Percentiles rank a stretch among this genome's conserved stretches.
phyloP scores from a whole-genome alignment of 257 asterid genomes.

The Cinchona pubescens region DNA sequence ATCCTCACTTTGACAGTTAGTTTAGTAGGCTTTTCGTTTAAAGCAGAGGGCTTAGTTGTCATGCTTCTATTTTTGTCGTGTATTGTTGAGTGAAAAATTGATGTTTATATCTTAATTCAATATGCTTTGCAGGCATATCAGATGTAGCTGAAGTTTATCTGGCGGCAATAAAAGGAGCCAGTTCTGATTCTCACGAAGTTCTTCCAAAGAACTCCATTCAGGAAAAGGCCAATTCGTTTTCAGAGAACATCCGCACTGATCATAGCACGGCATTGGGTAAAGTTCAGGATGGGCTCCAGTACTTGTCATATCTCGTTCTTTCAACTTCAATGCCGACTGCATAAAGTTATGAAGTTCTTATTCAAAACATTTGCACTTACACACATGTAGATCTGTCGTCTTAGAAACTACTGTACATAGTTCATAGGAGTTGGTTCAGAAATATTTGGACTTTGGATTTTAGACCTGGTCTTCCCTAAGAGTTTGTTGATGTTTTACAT shows the following conservation, averaged over 20 bases:
- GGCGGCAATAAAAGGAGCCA: conserved; percentile 54
- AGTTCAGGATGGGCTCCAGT: conserved; percentile 83
- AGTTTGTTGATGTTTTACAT: conserved; percentile 1
- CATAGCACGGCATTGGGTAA: conserved; percentile 65
- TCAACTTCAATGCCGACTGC: conserved; percentile 73
- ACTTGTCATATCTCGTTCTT: conserved; percentile 59
- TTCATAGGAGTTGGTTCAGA: conserved; percentile 18
- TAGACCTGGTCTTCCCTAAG: background rate
- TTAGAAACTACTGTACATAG: conserved; percentile 44
- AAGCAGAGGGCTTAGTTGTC: background rate
- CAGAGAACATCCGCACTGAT: conserved; percentile 61
- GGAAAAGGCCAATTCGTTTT: conserved; percentile 55
- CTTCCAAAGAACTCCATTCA: conserved; percentile 51
- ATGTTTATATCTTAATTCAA: conserved; percentile 6
- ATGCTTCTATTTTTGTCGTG: background rate
- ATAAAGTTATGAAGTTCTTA: conserved; percentile 22
- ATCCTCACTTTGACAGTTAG: background rate
- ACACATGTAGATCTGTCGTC: too few relatives aligned
- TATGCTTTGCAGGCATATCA: conserved; percentile 60
- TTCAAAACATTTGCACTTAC: conserved; percentile 5
- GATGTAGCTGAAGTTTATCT: conserved; percentile 81
- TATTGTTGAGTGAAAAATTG: background rate
- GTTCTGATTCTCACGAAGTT: conserved; percentile 45
- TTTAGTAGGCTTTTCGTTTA: background rate
- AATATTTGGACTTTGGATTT: background rate